These are phyloP conservation scores for Barnettozyma pratensis DNA, from an alignment of 805 yeast genomes.

Conservation along the genomic window DNA sequence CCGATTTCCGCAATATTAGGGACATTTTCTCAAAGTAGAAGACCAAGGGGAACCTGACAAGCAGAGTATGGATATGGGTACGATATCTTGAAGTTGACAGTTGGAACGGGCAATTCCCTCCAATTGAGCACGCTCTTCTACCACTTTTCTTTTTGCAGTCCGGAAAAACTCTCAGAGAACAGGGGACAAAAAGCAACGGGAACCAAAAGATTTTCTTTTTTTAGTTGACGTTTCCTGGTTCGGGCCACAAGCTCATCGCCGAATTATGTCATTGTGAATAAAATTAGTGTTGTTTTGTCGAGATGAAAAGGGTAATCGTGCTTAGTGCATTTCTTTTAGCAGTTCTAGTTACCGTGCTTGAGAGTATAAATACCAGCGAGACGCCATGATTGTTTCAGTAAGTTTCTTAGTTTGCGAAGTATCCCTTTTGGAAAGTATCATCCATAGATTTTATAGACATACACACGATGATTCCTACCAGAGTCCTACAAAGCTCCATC, in stretches of 20 bases:
- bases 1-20: neutral
- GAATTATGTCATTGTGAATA: neutral
- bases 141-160: neutral
- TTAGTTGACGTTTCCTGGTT: neutral
- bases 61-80: no score
- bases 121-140: neutral
- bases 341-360: neutral
- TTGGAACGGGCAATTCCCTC: neutral
- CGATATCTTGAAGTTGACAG: no score
- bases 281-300: neutral
- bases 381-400: neutral
- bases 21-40: neutral
- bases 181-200: neutral
- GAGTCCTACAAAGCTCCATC: conserved; percentile 76
- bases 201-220: neutral
- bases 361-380: neutral
- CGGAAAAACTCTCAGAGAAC: neutral
- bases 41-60: no score
- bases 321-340: neutral
- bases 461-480: conserved; percentile 18
- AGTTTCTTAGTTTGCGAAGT: neutral
- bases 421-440: neutral
- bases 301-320: neutral
- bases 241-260: neutral
- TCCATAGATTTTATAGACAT: neutral